phyloP scores from a whole-genome alignment of 139 green algal species.

The Picochlorum sp. region DNA sequence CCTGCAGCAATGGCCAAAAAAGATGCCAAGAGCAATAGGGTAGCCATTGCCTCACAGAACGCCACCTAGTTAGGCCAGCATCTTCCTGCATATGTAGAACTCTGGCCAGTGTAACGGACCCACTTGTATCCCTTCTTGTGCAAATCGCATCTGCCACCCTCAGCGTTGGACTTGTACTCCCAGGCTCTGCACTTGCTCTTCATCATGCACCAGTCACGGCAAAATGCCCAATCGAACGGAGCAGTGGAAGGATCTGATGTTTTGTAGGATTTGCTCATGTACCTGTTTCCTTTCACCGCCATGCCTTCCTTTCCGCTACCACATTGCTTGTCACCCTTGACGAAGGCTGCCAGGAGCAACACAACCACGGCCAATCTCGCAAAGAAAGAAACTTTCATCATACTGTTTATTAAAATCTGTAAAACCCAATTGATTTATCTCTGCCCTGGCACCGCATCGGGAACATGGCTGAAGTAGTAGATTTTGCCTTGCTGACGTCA shows the following conservation, averaged over 20 bases:
- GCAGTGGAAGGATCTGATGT: background rate
- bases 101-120: background rate
- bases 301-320: background rate
- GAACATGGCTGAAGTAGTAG: too few relatives aligned
- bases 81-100: background rate
- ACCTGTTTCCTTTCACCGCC: background rate
- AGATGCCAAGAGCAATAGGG: too few relatives aligned
- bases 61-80: background rate
- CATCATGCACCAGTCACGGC: background rate
- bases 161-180: background rate
- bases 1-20: too few relatives aligned
- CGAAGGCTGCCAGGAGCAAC: background rate
- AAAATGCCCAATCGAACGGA: background rate
- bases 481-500: too few relatives aligned
- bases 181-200: background rate
- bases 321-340: background rate
- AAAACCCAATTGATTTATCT: too few relatives aligned
- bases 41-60: too few relatives aligned
- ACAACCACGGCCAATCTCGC: background rate
- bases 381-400: conserved; percentile 5
- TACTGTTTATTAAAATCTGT: background rate
- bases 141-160: conserved; percentile 1
- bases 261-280: background rate
- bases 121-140: conserved; percentile 6
- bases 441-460: too few relatives aligned